Conservation (phyloP, 768 basidiomycete species). For the Macrolepiota dolichaula region DNA sequence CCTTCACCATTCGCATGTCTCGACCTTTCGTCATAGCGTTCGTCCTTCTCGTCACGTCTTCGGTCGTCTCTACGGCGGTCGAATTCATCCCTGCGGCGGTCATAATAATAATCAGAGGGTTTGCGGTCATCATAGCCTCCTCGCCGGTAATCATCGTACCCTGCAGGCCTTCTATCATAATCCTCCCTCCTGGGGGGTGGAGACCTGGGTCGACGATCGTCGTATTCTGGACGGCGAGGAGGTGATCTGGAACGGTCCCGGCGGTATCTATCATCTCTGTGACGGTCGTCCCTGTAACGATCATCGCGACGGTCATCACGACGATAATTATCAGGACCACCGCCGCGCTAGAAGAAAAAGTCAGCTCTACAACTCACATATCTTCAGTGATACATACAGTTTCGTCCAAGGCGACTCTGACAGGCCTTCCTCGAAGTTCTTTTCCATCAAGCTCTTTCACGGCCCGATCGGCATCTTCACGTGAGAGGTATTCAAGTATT, state of each 20-base stretch:
- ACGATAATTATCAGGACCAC: conserved; percentile 69
- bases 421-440: conserved; percentile 81
- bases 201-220: conserved; percentile 81
- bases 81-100: conserved; percentile 79
- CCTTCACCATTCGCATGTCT: conserved; percentile 78
- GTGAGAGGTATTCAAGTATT: conserved; percentile 84
- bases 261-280: conserved; percentile 56
- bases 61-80: conserved; percentile 71
- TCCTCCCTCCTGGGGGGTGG: conserved; percentile 76
- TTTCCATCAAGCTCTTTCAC: conserved; percentile 81
- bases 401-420: conserved; percentile 67
- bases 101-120: conserved; percentile 83
- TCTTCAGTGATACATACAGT: conserved; percentile 37
- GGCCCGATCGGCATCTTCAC: conserved; percentile 93
- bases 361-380: conserved; percentile 8
- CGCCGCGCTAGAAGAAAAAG: conserved; percentile 40
- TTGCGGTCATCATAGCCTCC: conserved; percentile 81
- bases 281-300: conserved; percentile 58
- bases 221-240: conserved; percentile 64
- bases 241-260: conserved; percentile 86
- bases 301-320: conserved; percentile 71
- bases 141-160: conserved; percentile 88
- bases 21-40: conserved; percentile 75
- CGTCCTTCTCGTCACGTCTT: conserved; percentile 83
- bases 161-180: conserved; percentile 86